phyloP scores from a whole-genome alignment of 495 filamentous ascomycete species.

The Sporormia fimetaria region DNA sequence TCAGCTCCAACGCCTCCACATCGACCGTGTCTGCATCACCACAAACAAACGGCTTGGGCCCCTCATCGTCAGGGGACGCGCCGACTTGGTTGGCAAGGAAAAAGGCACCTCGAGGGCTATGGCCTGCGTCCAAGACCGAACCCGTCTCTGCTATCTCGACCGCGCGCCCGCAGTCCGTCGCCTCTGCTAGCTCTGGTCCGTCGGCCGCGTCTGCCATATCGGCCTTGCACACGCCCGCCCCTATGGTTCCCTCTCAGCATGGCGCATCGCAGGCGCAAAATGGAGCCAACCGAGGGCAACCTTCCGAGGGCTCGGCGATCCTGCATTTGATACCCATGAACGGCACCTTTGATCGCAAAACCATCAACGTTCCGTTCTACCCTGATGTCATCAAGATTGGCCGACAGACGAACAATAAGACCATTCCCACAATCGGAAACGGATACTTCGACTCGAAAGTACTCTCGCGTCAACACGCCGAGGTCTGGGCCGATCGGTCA shows the following conservation, averaged over 20 bases:
- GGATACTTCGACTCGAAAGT: conserved; percentile 98
- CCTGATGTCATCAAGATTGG: conserved; percentile 87
- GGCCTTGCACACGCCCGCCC: conserved; percentile 62
- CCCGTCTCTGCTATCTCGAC: conserved; percentile 52
- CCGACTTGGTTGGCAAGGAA: conserved; percentile 46
- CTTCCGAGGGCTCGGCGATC: conserved; percentile 56
- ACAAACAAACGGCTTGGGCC: conserved; percentile 41
- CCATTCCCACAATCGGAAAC: conserved; percentile 75
- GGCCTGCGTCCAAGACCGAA: conserved; percentile 61
- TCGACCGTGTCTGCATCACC: conserved; percentile 37
- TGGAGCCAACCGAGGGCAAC: conserved; percentile 47
- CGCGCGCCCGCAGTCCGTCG: conserved; percentile 49
- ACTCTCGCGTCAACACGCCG: conserved; percentile 87
- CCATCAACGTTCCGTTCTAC: conserved; percentile 78
- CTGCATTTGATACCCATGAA: conserved; percentile 79
- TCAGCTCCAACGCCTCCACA: conserved; percentile 29
- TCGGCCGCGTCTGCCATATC: conserved; percentile 57
- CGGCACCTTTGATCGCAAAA: conserved; percentile 91
- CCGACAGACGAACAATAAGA: conserved; percentile 93
- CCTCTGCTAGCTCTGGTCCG: conserved; percentile 52
- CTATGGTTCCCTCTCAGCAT: conserved; percentile 63
- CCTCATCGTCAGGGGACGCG: conserved; percentile 30
- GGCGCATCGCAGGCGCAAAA: conserved; percentile 48
- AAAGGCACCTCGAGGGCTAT: conserved; percentile 54
- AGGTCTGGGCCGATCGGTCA: conserved; percentile 81